phyloP scores from a whole-genome alignment of 345 rosid genomes.

The Syzygium jambos region DNA sequence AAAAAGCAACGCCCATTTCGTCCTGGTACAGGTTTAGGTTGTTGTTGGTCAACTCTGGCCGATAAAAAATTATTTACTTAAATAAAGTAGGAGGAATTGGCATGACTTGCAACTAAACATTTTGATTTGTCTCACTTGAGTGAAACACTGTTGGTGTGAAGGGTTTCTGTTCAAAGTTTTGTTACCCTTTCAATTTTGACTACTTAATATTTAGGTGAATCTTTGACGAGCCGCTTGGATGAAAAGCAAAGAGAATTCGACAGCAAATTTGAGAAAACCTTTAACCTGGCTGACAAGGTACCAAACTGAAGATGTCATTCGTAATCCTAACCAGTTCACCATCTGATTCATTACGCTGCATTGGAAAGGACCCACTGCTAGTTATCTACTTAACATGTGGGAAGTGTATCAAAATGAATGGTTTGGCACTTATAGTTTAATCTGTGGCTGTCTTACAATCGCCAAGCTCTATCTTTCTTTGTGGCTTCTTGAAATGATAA shows the following conservation, averaged over 20 bases:
- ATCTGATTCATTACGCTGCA: background rate
- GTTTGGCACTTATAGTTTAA: background rate
- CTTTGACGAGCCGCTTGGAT: slow-evolving; percentile 43
- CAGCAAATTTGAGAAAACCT: slow-evolving; percentile 46
- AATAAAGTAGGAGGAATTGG: background rate
- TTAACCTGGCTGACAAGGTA: slow-evolving; percentile 60
- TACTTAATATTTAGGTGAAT: slow-evolving; percentile 24
- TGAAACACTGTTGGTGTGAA: background rate
- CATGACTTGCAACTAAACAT: background rate
- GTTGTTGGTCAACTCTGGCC: background rate
- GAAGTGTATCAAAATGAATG: background rate
- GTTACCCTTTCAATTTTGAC: background rate
- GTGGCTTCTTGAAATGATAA: background rate
- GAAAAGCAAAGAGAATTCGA: slow-evolving; percentile 63
- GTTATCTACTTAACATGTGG: background rate
- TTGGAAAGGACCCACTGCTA: background rate
- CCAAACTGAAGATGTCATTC: background rate
- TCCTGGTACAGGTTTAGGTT: background rate
- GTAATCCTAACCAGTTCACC: background rate
- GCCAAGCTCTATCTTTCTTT: background rate
- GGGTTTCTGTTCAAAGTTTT: background rate
- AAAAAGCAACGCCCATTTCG: background rate
- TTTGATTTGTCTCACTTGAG: background rate
- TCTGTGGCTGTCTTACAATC: background rate
- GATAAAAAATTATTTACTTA: background rate